Conservation (phyloP, 805 yeast genomes). For the Kuraishia piskuri region DNA sequence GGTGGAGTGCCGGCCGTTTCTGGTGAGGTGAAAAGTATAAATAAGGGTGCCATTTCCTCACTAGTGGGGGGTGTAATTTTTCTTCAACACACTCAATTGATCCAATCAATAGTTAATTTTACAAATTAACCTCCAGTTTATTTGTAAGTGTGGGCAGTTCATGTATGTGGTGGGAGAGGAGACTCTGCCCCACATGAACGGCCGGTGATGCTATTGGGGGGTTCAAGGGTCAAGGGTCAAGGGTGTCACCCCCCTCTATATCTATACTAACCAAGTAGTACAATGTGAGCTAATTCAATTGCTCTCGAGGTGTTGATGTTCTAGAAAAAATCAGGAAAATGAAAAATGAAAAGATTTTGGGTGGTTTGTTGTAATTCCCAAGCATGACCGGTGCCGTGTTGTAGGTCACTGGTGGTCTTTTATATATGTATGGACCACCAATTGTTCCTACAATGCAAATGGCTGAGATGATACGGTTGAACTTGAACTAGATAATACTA, state of each 20-base stretch:
- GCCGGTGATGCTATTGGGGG: no score
- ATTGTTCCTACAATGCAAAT: not conserved
- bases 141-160: no score
- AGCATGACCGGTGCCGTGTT: conserved; percentile 20
- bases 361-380: not conserved
- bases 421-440: not conserved
- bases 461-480: conserved; percentile 35
- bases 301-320: not conserved
- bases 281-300: not conserved
- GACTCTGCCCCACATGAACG: no score
- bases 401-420: not conserved
- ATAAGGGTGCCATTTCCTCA: no score
- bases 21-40: no score
- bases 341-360: not conserved
- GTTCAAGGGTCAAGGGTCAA: no score
- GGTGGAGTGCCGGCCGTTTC: no score
- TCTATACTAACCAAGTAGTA: not conserved
- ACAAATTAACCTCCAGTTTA: no score
- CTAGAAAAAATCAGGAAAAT: not conserved
- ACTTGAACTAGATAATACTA: conserved; percentile 36
- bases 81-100: no score
- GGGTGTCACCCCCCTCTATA: not conserved
- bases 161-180: no score
- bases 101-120: no score
- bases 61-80: no score